phyloP scores from a whole-genome alignment of 257 asterid species.

The Rhazya stricta region DNA sequence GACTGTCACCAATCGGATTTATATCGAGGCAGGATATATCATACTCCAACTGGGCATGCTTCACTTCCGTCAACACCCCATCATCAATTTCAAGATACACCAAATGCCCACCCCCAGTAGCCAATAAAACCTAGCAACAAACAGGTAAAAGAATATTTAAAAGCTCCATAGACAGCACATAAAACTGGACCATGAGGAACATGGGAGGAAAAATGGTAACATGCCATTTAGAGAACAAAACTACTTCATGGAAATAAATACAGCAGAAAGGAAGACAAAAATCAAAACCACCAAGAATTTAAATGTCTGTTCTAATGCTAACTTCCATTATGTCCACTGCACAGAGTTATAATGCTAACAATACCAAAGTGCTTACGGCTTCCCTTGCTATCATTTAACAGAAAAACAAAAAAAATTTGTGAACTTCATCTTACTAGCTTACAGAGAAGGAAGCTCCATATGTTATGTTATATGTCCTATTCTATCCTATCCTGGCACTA shows the following conservation, averaged over 20 bases:
- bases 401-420: not conserved
- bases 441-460: not conserved
- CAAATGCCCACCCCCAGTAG: constrained; percentile 96
- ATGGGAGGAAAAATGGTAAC: not conserved
- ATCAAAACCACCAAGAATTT: not conserved
- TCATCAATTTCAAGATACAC: constrained; percentile 95
- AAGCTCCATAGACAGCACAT: constrained; percentile 16
- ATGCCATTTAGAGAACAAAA: not conserved
- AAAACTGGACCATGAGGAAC: constrained; percentile 11
- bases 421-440: not conserved
- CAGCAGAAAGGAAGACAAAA: not conserved
- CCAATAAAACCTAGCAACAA: constrained; percentile 71
- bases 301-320: not conserved
- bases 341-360: not conserved
- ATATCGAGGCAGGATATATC: constrained; percentile 96
- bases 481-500: not conserved
- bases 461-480: not conserved
- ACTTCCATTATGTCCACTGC: not conserved
- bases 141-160: constrained; percentile 5
- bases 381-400: not conserved
- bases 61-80: constrained; percentile 67
- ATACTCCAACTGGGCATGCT: constrained; percentile 72
- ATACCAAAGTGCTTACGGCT: not conserved
- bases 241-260: not conserved
- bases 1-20: constrained; percentile 84